These are phyloP conservation scores for Pichia cephalocereana DNA, from an alignment of 805 yeast species.

Conservation along the genomic window DNA sequence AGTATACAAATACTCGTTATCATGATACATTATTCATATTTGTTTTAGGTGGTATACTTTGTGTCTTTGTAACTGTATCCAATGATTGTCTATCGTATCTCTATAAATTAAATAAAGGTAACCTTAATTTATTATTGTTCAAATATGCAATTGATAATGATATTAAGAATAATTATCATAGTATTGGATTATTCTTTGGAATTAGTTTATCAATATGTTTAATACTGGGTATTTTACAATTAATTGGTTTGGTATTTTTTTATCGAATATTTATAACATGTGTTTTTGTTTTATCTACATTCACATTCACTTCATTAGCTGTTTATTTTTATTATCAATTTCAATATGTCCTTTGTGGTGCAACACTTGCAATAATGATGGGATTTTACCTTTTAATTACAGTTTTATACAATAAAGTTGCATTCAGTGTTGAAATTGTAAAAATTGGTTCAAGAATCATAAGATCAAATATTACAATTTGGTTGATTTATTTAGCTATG, in stretches of 20 bases:
- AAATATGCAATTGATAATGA: neutral
- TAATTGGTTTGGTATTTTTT: constrained; percentile 1
- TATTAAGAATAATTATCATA: neutral
- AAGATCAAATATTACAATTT: constrained; percentile 57
- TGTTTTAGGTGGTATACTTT: constrained; percentile 33
- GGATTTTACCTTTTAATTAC: constrained; percentile 13
- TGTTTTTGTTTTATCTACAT: neutral
- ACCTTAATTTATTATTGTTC: neutral
- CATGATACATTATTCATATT: constrained; percentile 68
- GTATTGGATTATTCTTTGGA: neutral
- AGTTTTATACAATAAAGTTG: constrained; percentile 17
- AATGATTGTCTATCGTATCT: constrained; percentile 32
- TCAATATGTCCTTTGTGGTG: neutral
- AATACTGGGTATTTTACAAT: neutral
- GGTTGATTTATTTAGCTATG: constrained; percentile 31
- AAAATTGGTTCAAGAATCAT: constrained; percentile 57
- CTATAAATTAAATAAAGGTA: neutral
- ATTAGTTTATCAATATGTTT: neutral
- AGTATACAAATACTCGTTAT: constrained; percentile 44
- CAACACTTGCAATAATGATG: neutral
- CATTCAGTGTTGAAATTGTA: constrained; percentile 21
- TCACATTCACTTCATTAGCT: neutral
- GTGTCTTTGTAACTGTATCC: constrained; percentile 65
- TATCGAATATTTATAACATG: neutral
- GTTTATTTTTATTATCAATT: neutral